Evolutionary conservation across 176 grass and related monocot genomes (phyloP).

Genomic region (Saccharum spontaneum): DNA sequence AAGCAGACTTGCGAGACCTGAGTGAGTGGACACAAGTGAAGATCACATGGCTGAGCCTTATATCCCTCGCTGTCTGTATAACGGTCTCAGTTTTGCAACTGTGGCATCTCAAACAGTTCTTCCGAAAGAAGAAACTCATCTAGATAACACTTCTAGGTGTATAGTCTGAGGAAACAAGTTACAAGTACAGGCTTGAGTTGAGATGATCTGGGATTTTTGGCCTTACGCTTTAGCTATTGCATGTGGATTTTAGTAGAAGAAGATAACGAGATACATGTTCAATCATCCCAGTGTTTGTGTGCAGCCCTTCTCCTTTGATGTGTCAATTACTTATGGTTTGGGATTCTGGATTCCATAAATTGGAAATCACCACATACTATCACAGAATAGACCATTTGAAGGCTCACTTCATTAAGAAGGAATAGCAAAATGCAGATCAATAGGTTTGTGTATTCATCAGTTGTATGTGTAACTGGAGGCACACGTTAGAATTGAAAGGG

Average conservation of each 20-base stretch:
- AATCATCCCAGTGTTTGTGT: not conserved
- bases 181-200: not conserved
- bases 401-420: not conserved
- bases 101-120: constrained; percentile 50
- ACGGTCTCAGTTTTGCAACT: constrained; percentile 42
- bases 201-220: not conserved
- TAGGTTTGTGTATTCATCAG: constrained; percentile 29
- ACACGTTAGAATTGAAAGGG: too few relatives aligned
- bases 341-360: not conserved
- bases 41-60: constrained; percentile 52
- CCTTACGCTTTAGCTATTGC: too few relatives aligned
- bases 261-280: not conserved
- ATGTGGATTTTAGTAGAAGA: not conserved
- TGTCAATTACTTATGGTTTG: not conserved
- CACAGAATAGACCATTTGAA: not conserved
- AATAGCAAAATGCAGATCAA: not conserved
- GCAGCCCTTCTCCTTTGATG: not conserved
- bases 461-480: too few relatives aligned
- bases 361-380: constrained; percentile 27
- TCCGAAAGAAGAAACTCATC: constrained; percentile 67
- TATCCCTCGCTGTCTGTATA: constrained; percentile 54
- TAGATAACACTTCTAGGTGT: constrained; percentile 23
- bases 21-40: constrained; percentile 60
- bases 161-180: not conserved
- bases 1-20: constrained; percentile 55